Base-by-base conservation (phyloP, 2,329 filamentous ascomycete genomes). In the Sphaerulina musiva region DNA sequence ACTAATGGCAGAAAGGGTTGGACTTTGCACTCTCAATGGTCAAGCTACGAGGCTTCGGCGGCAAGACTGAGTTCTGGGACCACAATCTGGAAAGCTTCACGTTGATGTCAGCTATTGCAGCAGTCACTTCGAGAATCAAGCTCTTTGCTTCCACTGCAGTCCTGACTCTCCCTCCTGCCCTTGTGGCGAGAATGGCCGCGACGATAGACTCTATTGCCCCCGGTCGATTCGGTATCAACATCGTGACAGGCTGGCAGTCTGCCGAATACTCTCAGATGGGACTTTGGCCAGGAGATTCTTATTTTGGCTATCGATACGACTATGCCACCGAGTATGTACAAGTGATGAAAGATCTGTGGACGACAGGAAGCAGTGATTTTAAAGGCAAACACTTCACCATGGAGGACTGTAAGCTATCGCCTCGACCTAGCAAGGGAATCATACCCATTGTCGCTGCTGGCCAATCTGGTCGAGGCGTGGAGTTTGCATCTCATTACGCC, bases 11-110 rank as follows among this genome's bases (percentile, higher is more conserved):
- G 4, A n/a, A 11, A 38, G 34, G 46, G 5, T 26, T 58, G 6
- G 55, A 58, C 40, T 58, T 58, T n/a, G 55, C 55, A 17, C 48
- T 58, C 11, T 58, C 55, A 5, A 58, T 58, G 55, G 55, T 58
- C 20, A 58, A 58, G 38, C 51, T 58, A 4, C 52, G 55, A 10
- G 55, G 55, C 3, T 58, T 58, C 46, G 55, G 55, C 3, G 55
- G 55, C 2, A 43, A 46, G 26, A 55, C 52, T 2, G 51, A 58
- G 31, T 58, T 55, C 48, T 58, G 55, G 55, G 55, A 58, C 23
- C 48, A 55, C 40, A 58, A 58, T 32, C 45, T 58, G 9, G 56
- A 58, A 46, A 55, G 52, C 31, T 58, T 58, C 48, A 58, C 56
- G 3, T 32, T 58, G 2, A 58, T 58, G 53, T 52, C 48, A 36